phyloP scores from a whole-genome alignment of 768 basidiomycete species.

The Amanita jacksonii region DNA sequence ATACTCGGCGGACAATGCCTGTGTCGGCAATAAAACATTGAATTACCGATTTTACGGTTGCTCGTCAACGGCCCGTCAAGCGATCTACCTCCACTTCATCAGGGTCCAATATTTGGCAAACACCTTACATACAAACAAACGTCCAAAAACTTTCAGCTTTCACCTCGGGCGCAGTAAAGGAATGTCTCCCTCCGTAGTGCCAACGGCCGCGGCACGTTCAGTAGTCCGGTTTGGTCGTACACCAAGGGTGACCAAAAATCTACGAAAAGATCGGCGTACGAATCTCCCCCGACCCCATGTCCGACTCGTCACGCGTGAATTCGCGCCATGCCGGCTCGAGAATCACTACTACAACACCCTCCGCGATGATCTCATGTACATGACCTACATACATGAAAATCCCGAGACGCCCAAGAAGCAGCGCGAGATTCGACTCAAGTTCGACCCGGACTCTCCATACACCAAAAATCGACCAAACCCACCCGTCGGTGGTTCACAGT shows the following conservation, averaged over 20 bases:
- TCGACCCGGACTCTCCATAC: slow-evolving; percentile 77
- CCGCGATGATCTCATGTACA: slow-evolving; percentile 86
- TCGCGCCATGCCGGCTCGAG: slow-evolving; percentile 59
- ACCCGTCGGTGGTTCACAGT: slow-evolving; percentile 59
- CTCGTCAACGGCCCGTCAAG: too few relatives aligned
- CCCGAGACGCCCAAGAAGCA: slow-evolving; percentile 37
- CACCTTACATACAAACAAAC: background rate
- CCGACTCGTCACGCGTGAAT: slow-evolving; percentile 56
- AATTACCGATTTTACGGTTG: too few relatives aligned
- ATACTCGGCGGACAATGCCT: too few relatives aligned
- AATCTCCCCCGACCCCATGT: slow-evolving; percentile 71
- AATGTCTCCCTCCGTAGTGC: slow-evolving; percentile 5
- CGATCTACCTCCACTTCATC: background rate
- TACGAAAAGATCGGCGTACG: slow-evolving; percentile 36
- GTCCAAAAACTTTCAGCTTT: background rate
- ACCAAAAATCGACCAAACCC: slow-evolving; percentile 68
- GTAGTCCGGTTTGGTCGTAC: slow-evolving; percentile 44
- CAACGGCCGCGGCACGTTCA: slow-evolving; percentile 16
- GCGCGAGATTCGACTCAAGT: slow-evolving; percentile 53
- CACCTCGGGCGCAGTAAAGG: too few relatives aligned
- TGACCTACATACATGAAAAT: slow-evolving; percentile 78
- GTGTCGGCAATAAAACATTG: too few relatives aligned
- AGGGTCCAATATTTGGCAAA: background rate
- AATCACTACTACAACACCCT: slow-evolving; percentile 83
- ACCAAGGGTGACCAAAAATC: slow-evolving; percentile 33